These are phyloP conservation scores for Fusarium sambucinum DNA, from an alignment of 2,329 filamentous ascomycete genomes.

Conservation along the genomic window DNA sequence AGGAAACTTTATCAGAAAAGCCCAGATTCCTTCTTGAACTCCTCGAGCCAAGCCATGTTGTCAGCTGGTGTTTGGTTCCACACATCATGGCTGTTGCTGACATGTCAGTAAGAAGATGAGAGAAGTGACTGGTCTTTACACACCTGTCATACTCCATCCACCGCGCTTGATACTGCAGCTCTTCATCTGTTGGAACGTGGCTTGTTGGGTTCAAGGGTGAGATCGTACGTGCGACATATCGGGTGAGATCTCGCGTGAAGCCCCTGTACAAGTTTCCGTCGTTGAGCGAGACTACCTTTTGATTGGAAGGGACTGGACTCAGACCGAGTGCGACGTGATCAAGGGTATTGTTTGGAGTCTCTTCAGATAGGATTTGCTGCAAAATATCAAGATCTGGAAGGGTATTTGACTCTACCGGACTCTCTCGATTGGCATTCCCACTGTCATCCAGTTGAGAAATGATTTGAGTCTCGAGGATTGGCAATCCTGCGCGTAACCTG, in stretches of 20 bases:
- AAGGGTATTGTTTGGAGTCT: rapidly evolving
- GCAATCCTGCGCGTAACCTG: conserved; percentile 3
- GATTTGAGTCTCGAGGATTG: background rate
- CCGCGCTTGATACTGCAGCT: conserved; percentile 52
- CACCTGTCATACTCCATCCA: conserved; percentile 51
- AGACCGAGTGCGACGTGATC: rapidly evolving
- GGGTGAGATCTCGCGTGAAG: conserved; percentile 34
- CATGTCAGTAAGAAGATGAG: rapidly evolving
- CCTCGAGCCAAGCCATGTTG: conserved; percentile 12
- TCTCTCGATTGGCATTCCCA: rapidly evolving
- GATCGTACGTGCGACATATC: conserved; percentile 46
- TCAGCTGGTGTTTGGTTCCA: conserved; percentile 29
- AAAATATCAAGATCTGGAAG: background rate
- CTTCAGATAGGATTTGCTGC: background rate
- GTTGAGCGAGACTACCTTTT: conserved; percentile 13
- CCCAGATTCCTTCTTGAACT: conserved; percentile 16
- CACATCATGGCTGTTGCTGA: conserved; percentile 1
- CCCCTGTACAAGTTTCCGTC: conserved; percentile 28
- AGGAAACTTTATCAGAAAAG: background rate
- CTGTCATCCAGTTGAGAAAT: rapidly evolving
- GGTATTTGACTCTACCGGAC: background rate
- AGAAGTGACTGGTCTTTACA: rapidly evolving
- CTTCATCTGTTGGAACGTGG: conserved; percentile 52
- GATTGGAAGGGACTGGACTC: rapidly evolving
- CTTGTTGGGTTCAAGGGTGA: conserved; percentile 49